Base-by-base conservation (phyloP, 352 stramenopile species). In the Phytophthora megakarya region DNA sequence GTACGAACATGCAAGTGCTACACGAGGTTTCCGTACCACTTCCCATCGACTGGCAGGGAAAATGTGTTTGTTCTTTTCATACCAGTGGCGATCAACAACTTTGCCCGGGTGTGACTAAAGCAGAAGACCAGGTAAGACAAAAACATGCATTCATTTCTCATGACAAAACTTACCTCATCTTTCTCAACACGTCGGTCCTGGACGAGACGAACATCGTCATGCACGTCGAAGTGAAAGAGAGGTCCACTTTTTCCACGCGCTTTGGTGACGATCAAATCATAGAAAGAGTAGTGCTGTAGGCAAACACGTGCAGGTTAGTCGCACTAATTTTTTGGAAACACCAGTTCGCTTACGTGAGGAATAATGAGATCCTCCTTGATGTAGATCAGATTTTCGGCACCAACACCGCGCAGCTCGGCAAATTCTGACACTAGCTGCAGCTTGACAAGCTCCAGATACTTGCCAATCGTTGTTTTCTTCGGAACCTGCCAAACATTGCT, bases 361-460 rank as follows among this genome's bases (percentile, higher is more conserved):
- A 99, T 97, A 56, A 99, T 99, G n/a, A 99, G 72, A 76, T 99
- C 97, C 75, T 99, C 97, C 66, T 98, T 99, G 59, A 99, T 87
- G 78, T 99, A 99, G 21, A 99, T 80, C 13, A 99, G 76, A 40
- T 97, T 98, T 54, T 99, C 97, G 0, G 86, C 66, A 33, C 86
- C 90, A 13, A 97, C 83, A 58, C 92, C 92, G 19, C 86, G 79
- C 38, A 99, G 74, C 61, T 99, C 95, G 7, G 86, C 73, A 68
- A 99, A 99, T 57, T 99, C 92, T 5, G 80, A 76, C 33, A 86
- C 78, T 10, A 99, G 72, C 65, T 98, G 92, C 70, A 94, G 81
- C 45, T 91, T 90, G 0, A 97, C 84, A 33, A 88, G 78, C 50
- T 95, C 89, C 28, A 96, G 71, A 37, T 93, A 96, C 40, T 89